Evolutionary conservation across 2,329 filamentous ascomycete genomes (phyloP).

Genomic region (Neoarthrinium moseri): DNA sequence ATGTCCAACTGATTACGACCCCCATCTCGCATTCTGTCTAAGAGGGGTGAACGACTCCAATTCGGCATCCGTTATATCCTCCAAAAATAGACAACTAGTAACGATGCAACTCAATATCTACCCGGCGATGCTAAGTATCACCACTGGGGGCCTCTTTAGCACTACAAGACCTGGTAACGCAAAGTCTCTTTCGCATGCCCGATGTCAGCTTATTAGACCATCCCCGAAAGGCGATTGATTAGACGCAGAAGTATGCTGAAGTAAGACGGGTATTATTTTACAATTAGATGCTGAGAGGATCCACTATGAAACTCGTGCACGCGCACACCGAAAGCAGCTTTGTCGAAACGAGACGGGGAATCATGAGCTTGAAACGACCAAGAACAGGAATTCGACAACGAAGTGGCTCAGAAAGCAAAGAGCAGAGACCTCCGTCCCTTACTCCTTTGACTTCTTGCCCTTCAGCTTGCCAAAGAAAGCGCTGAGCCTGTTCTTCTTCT

Average conservation of each 20-base stretch:
- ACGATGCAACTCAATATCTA: neutral
- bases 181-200: neutral
- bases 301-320: neutral
- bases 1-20: neutral
- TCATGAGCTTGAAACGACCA: conserved; percentile 10
- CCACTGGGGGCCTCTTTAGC: no score
- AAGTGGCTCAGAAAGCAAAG: neutral
- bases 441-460: conserved; percentile 12
- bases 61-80: neutral
- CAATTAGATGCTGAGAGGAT: conserved; percentile 7
- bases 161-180: no score
- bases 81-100: neutral
- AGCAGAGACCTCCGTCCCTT: neutral
- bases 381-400: conserved; percentile 2
- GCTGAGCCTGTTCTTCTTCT: conserved; percentile 43
- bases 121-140: no score
- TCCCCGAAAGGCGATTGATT: neutral
- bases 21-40: no score
- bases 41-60: no score
- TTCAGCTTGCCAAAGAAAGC: conserved; percentile 33
- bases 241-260: conserved; percentile 1
- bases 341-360: conserved; percentile 11
- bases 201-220: neutral
- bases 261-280: conserved; percentile 10
- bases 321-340: neutral